Conservation (phyloP, 2,329 filamentous ascomycete species). For the Truncatella angustata region DNA sequence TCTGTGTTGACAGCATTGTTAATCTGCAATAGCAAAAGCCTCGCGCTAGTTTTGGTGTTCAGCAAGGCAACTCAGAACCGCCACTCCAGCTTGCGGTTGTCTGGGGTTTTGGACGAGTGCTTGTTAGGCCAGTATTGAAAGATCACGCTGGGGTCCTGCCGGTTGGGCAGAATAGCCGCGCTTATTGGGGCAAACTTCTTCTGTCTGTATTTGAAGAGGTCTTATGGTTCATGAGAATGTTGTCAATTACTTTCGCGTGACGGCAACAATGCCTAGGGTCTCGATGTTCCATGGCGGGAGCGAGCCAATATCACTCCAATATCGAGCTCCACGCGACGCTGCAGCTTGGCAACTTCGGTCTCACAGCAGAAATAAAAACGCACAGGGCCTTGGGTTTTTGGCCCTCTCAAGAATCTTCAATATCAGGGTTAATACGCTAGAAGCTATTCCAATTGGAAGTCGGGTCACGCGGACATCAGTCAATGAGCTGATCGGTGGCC, state of each 20-base stretch:
- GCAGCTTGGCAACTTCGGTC: not conserved
- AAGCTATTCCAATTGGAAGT: too few relatives aligned
- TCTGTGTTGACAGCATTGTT: too few relatives aligned
- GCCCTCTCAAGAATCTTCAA: not conserved
- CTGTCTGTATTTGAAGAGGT: not conserved
- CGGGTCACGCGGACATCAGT: too few relatives aligned
- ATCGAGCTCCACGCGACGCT: too few relatives aligned
- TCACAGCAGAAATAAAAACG: not conserved
- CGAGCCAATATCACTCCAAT: not conserved
- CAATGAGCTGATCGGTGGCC: too few relatives aligned
- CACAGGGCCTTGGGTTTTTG: not conserved
- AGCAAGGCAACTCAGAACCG: not conserved
- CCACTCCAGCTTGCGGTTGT: not conserved
- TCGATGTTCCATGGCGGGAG: not conserved
- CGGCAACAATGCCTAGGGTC: not conserved
- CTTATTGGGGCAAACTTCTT: not conserved
- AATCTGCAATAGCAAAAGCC: too few relatives aligned
- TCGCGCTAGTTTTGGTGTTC: not conserved
- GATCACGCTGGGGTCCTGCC: not conserved
- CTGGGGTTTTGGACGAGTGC: not conserved
- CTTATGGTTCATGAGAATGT: not conserved
- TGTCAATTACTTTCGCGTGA: not conserved
- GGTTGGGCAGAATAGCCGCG: not conserved
- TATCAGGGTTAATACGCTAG: too few relatives aligned
- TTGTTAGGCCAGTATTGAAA: too few relatives aligned